Conservation (phyloP, 176 grass and related monocot genomes). For the Dendrocalamus sinicus region DNA sequence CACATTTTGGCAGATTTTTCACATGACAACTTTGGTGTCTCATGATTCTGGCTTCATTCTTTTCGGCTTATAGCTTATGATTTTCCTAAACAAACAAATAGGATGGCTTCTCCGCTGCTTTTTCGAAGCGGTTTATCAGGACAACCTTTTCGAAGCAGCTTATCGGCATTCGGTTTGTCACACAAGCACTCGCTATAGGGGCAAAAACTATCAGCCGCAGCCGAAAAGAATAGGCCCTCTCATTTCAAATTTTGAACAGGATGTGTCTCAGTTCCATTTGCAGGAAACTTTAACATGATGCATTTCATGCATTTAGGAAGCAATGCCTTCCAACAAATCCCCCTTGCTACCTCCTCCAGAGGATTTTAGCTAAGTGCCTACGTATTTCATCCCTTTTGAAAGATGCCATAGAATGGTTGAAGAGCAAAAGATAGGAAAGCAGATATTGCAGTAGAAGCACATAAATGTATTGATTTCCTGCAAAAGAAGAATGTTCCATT, state of each 20-base stretch:
- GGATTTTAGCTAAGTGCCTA: constrained; percentile 10
- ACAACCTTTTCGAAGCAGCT: too few relatives aligned
- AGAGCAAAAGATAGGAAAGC: constrained; percentile 8
- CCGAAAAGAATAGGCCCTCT: too few relatives aligned
- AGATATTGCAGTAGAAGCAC: constrained; percentile 3
- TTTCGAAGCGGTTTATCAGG: too few relatives aligned
- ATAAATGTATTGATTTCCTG: constrained; percentile 7
- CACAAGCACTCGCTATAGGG: too few relatives aligned
- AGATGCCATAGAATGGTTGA: constrained; percentile 6
- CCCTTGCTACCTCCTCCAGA: constrained; percentile 11
- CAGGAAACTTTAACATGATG: constrained; percentile 21
- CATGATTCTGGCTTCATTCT: neutral
- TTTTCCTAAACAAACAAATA: too few relatives aligned
- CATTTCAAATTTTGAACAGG: constrained; percentile 5
- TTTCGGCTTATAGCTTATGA: too few relatives aligned
- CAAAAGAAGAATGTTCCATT: neutral
- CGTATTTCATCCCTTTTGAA: constrained; percentile 10
- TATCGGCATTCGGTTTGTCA: too few relatives aligned
- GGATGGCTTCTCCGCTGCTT: too few relatives aligned
- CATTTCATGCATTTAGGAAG: neutral
- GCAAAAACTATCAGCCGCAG: too few relatives aligned
- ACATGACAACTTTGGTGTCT: neutral
- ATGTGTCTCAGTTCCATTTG: neutral
- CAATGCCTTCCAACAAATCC: neutral
- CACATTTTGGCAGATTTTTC: constrained; percentile 19